Evolutionary conservation across 177 flowering plant genomes (phyloP), one percentile per base, ranked within the genome.

Genomic region (Vitis hybrid): DNA sequence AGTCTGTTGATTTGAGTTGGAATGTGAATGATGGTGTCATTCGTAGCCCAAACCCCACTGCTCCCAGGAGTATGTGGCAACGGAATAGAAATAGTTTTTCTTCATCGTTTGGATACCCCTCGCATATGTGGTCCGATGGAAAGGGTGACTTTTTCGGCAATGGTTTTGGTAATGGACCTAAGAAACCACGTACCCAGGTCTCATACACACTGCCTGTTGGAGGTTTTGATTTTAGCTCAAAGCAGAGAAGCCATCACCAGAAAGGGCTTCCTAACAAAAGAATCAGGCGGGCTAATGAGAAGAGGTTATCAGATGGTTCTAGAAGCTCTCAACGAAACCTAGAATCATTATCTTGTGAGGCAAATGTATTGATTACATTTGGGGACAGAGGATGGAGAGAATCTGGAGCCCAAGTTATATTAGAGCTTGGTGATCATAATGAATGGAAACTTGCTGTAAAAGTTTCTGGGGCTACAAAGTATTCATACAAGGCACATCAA

Each of bases 301-400:
- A 82, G 81, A 82, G 78, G 71, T 66, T 65, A 9, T 57, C 79
- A 34, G 82, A 82, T 71, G 82, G 82, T 67, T 74, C 88, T 48
- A 73, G 78, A 73, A 82, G 80, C 53, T 76, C 82, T 31, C 82
- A 76, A 59, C 83, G 80, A 68, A 77, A 84, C 67, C 58, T 76
- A 26, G 98, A 90, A 55, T 71, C 74, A 58, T 72, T 86, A 67
- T 74, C 83, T 51, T 93, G 98, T 80, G 83, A 76, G 69, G 94
- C 88, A 76, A 96, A 96, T 87, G 69, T 96, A n/a, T 73, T 96
- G 79, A 79, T 93, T 61, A 89, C 90, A 5, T 66, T 50, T 51
- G 86, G 82, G 61, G 97, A 93, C 61, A 81, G 83, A 77, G 97
- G 99, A 11, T 92, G 98, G 97, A 88, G 99, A 77, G 98, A 88